Conservation (phyloP, 345 rosid genomes). For the Euphorbia tirucalli region DNA sequence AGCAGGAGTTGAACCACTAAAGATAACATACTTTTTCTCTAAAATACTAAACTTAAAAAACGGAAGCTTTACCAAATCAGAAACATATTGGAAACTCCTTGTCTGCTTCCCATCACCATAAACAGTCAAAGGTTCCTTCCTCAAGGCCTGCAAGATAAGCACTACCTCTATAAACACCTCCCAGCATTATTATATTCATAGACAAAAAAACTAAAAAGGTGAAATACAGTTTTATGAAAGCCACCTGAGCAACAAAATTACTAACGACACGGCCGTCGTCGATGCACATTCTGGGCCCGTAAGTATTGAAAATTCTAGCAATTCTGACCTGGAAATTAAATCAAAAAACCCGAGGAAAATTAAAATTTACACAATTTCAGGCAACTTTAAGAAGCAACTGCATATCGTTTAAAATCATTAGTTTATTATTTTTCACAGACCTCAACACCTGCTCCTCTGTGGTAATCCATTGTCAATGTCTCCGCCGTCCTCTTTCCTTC, state of each 20-base stretch:
- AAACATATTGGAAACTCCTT: constrained; percentile 96
- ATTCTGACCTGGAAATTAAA: constrained; percentile 71
- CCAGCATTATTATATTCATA: not conserved
- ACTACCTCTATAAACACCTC: not conserved
- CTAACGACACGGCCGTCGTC: constrained; percentile 99
- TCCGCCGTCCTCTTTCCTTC: constrained; percentile 99
- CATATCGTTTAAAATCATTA: not conserved
- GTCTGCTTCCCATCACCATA: constrained; percentile 99
- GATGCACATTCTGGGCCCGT: constrained; percentile 98
- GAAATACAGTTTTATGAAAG: no score
- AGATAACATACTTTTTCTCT: not conserved
- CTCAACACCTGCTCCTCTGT: constrained; percentile 91
- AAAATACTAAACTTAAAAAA: not conserved
- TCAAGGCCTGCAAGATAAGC: constrained; percentile 60
- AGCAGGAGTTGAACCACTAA: not conserved
- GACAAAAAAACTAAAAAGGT: not conserved
- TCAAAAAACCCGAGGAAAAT: not conserved
- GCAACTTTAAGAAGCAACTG: not conserved
- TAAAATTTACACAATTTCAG: not conserved
- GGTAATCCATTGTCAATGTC: constrained; percentile 96
- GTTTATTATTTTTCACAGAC: constrained; percentile 28
- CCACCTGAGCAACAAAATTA: constrained; percentile 97
- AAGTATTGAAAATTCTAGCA: constrained; percentile 92
- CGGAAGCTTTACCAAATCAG: constrained; percentile 70
- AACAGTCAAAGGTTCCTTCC: constrained; percentile 96